Evolutionary conservation across 352 stramenopile species (phyloP).

Genomic region (Blastocystis sp.): DNA sequence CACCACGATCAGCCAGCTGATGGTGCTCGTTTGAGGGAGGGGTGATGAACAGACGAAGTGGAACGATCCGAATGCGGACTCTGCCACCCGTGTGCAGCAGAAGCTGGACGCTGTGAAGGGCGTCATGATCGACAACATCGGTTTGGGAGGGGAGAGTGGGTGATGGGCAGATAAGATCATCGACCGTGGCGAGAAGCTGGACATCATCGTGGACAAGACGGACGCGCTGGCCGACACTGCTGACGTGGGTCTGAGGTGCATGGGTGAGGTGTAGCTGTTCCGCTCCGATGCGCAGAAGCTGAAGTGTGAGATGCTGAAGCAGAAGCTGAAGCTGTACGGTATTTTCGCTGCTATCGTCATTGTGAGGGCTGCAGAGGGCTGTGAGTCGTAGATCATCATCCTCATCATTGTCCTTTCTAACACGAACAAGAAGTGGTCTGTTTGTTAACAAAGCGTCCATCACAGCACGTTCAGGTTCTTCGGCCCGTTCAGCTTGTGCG

Average conservation of each 20-base stretch:
- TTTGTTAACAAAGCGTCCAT: not conserved
- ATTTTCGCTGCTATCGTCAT: conserved; percentile 51
- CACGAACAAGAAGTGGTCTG: not conserved
- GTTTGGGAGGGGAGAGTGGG: not conserved
- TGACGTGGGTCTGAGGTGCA: conserved; percentile 69
- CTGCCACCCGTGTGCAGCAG: conserved; percentile 86
- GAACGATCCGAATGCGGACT: conserved; percentile 86
- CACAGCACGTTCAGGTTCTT: conserved; percentile 52
- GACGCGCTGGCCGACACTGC: conserved; percentile 59
- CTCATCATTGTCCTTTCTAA: conserved; percentile 48
- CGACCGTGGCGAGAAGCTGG: conserved; percentile 94
- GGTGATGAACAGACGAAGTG: conserved; percentile 1
- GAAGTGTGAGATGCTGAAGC: conserved; percentile 57
- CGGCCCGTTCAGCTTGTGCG: not conserved
- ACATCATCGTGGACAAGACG: conserved; percentile 74
- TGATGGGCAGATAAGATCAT: conserved; percentile 84
- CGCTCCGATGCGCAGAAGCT: conserved; percentile 55
- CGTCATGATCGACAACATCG: conserved; percentile 98
- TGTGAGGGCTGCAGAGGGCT: not conserved
- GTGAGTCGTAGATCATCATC: conserved; percentile 12
- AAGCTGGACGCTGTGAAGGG: conserved; percentile 95
- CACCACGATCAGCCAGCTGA: conserved; percentile 29
- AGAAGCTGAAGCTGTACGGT: conserved; percentile 56
- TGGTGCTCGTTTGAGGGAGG: not conserved
- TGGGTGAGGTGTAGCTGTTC: conserved; percentile 32